Conservation (phyloP, 164 flowering plant species). For the Magnolia changhungtana region DNA sequence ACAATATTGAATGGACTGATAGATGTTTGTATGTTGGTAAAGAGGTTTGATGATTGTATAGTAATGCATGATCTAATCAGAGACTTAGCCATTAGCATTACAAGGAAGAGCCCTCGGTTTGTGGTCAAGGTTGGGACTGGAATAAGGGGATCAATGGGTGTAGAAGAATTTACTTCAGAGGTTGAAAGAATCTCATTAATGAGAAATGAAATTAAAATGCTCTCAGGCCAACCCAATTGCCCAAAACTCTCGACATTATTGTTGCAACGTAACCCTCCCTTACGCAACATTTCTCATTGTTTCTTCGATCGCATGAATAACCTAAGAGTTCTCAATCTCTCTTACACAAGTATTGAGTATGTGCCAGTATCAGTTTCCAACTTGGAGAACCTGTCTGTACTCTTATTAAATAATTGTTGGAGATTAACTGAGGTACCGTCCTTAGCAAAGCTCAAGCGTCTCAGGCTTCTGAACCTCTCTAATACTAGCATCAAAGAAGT, state of each 20-base stretch:
- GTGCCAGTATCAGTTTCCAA: slow-evolving; percentile 26
- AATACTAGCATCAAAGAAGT: slow-evolving; percentile 1
- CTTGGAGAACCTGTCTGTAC: slow-evolving; percentile 13
- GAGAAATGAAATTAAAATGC: slow-evolving; percentile 7
- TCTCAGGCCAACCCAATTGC: slow-evolving; percentile 9
- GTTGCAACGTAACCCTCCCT: slow-evolving; percentile 1
- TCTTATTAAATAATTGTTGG: slow-evolving; percentile 7
- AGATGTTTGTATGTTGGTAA: slow-evolving; percentile 17
- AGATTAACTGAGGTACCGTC: slow-evolving; percentile 15
- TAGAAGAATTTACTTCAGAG: slow-evolving; percentile 4
- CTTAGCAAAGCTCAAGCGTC: slow-evolving; percentile 11
- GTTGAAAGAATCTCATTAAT: slow-evolving; percentile 20
- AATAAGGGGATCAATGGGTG: background rate
- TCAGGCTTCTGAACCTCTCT: slow-evolving; percentile 15
- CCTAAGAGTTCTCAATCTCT: slow-evolving; percentile 26
- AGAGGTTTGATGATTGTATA: slow-evolving; percentile 23
- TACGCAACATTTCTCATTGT: slow-evolving; percentile 5
- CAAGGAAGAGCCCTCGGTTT: slow-evolving; percentile 4
- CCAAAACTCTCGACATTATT: slow-evolving; percentile 21
- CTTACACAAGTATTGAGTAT: slow-evolving; percentile 10
- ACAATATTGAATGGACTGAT: slow-evolving; percentile 18
- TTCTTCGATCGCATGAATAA: slow-evolving; percentile 25
- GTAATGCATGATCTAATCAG: slow-evolving; percentile 40
- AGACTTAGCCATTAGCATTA: slow-evolving; percentile 23
- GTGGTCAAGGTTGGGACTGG: slow-evolving; percentile 14